Evolutionary conservation across 1,139 yeast species (phyloP), one percentile per base, ranked within the genome.

Genomic region (Zhuliangozyma parablackwelliae): DNA sequence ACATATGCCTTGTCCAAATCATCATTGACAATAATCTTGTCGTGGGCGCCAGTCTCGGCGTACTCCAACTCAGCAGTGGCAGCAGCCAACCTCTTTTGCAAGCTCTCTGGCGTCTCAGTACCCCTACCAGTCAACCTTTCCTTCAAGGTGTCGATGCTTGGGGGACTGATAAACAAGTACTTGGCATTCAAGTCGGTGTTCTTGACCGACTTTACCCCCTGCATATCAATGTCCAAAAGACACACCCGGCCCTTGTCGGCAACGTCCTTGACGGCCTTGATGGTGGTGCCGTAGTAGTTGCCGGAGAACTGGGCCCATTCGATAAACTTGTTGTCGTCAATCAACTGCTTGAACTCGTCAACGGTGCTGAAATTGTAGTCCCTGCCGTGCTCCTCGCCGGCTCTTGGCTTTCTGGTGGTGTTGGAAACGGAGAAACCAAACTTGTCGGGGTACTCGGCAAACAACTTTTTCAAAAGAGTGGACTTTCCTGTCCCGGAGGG

Each of bases 281-380:
- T 72, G 33, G 96, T 73, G 39, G 98, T 92, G 43, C 99, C 99
- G 63, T 92, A 92, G 72, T 84, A 89, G 73, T 94, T 92, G 34
- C 97, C 97, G 8, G 96, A 87, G 58, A 92, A 92, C 63, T 88
- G 94, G 9, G 99, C 98, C 95, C 96, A 88, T 65, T 92, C 99
- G 52, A 92, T 82, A 65, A 92, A 94, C 47, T 82, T 85, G 35
- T 78, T 69, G 30, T 78, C 79, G 10, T 72, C 82, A 47, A 92
- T 87, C 61, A 87, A 72, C 49, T 71, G 59, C 63, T 87, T 75
- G 76, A 92, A 92, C 43, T 78, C 78, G 11, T 85, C 94, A 37
- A 83, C 89, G 21, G 84, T 74, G 41, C 76, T 75, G 60, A 92
- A 92, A 65, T 90, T 81, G 72, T 92, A 92, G 60, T 94, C 96